Percentiles rank a stretch among this genome's conserved stretches.
These are phyloP conservation scores for Xylaria venustula DNA, from an alignment of 495 filamentous ascomycete species.

Conservation along the genomic window DNA sequence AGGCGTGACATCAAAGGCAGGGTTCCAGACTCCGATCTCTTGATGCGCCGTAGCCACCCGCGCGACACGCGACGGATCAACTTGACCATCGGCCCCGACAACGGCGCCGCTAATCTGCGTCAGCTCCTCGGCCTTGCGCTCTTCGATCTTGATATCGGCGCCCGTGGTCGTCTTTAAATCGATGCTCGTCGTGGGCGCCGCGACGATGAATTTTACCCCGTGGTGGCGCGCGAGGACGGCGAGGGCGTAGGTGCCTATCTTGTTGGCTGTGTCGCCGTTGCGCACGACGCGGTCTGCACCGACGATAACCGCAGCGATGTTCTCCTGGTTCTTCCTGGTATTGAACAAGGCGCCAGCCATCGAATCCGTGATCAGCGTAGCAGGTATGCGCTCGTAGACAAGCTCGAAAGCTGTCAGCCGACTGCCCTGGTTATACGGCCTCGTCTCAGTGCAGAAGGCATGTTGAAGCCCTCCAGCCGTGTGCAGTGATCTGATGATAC, in stretches of 20 bases:
- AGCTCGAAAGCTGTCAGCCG: conserved; percentile 94
- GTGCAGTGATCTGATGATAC: conserved; percentile 86
- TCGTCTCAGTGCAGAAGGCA: conserved; percentile 94
- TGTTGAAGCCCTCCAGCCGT: conserved; percentile 61
- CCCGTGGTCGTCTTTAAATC: conserved; percentile 78
- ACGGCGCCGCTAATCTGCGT: conserved; percentile 73
- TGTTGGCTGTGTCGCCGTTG: conserved; percentile 97
- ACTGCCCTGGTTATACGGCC: conserved; percentile 97
- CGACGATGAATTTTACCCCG: conserved; percentile 90
- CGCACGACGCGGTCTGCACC: conserved; percentile 93
- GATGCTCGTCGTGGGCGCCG: conserved; percentile 91
- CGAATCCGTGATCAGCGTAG: conserved; percentile 91
- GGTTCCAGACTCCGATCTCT: conserved; percentile 88
- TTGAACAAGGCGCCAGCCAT: conserved; percentile 85
- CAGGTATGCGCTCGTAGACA: conserved; percentile 88
- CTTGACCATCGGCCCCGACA: conserved; percentile 47
- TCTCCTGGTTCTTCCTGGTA: conserved; percentile 51
- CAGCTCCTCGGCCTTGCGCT: conserved; percentile 74
- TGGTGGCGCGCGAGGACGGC: conserved; percentile 84
- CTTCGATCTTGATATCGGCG: conserved; percentile 79
- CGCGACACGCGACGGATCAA: conserved; percentile 55
- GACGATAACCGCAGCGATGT: conserved; percentile 83
- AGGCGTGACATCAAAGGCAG: conserved; percentile 93
- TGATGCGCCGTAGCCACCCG: conserved; percentile 79
- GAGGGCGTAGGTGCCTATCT: conserved; percentile 93